Percentiles rank a stretch among this genome's conserved stretches.
phyloP scores from a whole-genome alignment of 2,329 filamentous ascomycete species.

The Talaromyces funiculosus region DNA sequence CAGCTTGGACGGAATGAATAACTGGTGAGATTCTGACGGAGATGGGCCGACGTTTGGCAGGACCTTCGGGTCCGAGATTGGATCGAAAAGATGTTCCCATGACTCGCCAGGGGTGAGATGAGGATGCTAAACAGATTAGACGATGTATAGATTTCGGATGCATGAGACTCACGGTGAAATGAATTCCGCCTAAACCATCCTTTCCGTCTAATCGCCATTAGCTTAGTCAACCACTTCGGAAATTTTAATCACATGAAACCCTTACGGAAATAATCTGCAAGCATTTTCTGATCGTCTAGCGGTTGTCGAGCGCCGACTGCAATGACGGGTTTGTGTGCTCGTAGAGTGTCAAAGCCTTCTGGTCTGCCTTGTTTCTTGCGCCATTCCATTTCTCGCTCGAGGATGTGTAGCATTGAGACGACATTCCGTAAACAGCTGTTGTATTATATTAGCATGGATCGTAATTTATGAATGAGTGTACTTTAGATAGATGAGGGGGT shows the following conservation, averaged over 20 bases:
- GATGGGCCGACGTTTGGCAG: slow-evolving; percentile 6
- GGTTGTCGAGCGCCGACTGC: slow-evolving; percentile 83
- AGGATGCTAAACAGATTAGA: slow-evolving; percentile 53
- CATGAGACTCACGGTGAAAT: slow-evolving; percentile 41
- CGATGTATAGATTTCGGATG: neutral
- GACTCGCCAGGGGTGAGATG: slow-evolving; percentile 68
- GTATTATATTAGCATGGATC: neutral
- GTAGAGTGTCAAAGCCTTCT: slow-evolving; percentile 68
- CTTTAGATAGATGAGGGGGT: no score
- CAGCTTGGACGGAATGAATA: slow-evolving; percentile 69
- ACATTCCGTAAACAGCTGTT: slow-evolving; percentile 77
- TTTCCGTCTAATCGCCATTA: slow-evolving; percentile 53
- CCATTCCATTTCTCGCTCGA: slow-evolving; percentile 86
- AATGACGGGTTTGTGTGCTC: slow-evolving; percentile 69
- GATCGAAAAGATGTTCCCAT: slow-evolving; percentile 65
- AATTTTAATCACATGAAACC: no score
- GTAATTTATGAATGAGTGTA: neutral
- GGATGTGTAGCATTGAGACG: slow-evolving; percentile 82
- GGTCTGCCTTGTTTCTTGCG: slow-evolving; percentile 61
- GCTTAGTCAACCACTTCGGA: neutral
- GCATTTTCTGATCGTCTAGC: slow-evolving; percentile 72
- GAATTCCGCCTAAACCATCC: slow-evolving; percentile 73
- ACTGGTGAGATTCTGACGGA: slow-evolving; percentile 35
- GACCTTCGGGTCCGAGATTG: slow-evolving; percentile 26
- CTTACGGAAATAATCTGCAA: slow-evolving; percentile 83